phyloP scores from a whole-genome alignment of 441 rosid species.

The Brassica hybrid region DNA sequence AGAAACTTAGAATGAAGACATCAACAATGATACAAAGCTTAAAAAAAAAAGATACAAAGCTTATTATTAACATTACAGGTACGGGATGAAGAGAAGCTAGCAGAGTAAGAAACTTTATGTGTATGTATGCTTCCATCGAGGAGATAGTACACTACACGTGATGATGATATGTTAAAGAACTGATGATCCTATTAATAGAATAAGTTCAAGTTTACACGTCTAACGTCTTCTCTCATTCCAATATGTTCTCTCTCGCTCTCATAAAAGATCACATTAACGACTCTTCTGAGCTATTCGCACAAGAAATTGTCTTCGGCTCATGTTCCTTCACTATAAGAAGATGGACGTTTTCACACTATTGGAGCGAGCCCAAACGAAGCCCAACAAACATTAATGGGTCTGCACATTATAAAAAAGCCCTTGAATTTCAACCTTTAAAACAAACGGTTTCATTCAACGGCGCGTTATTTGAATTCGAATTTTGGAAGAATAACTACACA shows the following conservation, averaged over 20 bases:
- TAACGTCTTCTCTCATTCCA: not conserved
- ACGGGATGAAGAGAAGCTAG: not conserved
- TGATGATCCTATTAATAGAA: too few relatives aligned
- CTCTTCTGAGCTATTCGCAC: not conserved
- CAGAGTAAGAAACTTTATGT: not conserved
- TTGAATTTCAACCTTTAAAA: slow-evolving; percentile 2
- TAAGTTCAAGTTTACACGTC: not conserved
- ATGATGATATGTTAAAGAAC: not conserved
- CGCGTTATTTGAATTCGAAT: slow-evolving; percentile 38
- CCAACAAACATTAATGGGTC: slow-evolving; percentile 16
- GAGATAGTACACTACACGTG: not conserved
- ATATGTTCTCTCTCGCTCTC: not conserved
- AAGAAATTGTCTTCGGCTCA: not conserved
- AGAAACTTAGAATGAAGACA: not conserved
- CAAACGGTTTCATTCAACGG: slow-evolving; percentile 30
- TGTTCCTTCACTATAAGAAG: not conserved
- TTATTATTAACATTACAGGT: not conserved
- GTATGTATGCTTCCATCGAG: not conserved
- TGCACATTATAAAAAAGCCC: not conserved
- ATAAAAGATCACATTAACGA: not conserved
- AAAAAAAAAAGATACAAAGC: not conserved
- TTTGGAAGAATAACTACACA: not conserved
- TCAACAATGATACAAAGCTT: not conserved
- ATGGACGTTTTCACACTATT: not conserved
- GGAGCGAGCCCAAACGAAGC: not conserved